These are phyloP conservation scores for Uronychia binucleata DNA, from an alignment of 73 alveolate genomes.

Conservation along the genomic window DNA sequence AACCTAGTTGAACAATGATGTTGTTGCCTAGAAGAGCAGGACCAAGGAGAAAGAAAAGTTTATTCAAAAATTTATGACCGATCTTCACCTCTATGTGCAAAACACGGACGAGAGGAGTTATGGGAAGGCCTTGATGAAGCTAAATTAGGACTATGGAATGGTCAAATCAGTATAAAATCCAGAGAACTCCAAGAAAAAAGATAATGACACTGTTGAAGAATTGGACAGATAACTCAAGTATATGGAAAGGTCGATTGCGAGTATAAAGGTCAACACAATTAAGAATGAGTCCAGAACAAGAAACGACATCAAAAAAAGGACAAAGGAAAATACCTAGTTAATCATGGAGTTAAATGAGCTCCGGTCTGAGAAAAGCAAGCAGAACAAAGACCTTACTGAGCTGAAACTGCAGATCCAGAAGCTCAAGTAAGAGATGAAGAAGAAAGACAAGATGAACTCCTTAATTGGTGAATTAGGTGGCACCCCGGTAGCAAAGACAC, in stretches of 20 bases:
- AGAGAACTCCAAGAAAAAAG: constrained; percentile 75
- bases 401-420: constrained; percentile 37
- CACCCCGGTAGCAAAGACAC: background rate
- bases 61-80: constrained; percentile 61
- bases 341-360: constrained; percentile 78
- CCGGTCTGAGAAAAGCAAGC: constrained; percentile 54
- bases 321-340: constrained; percentile 75
- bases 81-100: constrained; percentile 68
- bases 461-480: background rate
- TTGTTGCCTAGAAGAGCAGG: constrained; percentile 25
- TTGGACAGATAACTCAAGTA: constrained; percentile 77
- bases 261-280: constrained; percentile 57
- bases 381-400: background rate
- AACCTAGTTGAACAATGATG: constrained; percentile 39
- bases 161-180: constrained; percentile 53
- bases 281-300: constrained; percentile 72
- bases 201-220: constrained; percentile 84
- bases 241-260: constrained; percentile 73
- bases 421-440: constrained; percentile 22
- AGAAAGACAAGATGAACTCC: constrained; percentile 7
- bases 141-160: constrained; percentile 72
- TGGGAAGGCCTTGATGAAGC: constrained; percentile 59
- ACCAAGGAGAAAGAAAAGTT: constrained; percentile 64
- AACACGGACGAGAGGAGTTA: constrained; percentile 68
- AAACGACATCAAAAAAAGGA: constrained; percentile 76